Base-by-base conservation (phyloP, 257 asterid genomes). In the Anisodus acutangulus region DNA sequence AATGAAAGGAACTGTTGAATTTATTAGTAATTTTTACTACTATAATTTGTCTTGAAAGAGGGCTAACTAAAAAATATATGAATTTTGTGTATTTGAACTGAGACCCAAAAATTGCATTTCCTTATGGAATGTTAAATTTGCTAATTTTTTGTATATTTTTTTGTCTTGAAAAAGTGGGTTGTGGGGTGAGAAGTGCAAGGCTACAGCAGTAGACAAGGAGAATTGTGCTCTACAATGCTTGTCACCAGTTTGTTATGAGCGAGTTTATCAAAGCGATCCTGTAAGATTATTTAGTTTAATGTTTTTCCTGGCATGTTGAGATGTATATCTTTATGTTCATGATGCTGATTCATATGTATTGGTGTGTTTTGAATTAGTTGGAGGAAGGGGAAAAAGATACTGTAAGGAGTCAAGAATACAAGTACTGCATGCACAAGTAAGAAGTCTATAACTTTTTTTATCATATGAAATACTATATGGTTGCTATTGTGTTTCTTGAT, bases 371-470 rank as follows among this genome's bases (percentile, higher is more conserved):
- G 85, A 63, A 83, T 64, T 79, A 96, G 98, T 85, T 96, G 97
- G 98, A 92, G 91, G 98, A 94, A 88, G 99, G 99, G 83, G 99
- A 96, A 89, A 94, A 90, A 79, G 98, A 96, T 84, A 86, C 84
- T 39, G 53, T 88, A 66, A 92, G 99, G 90, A 91, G 92, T 83
- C 92, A 94, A 53, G 99, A 94, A 87, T 94, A 91, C 91, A 96
- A 96, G 89, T 96, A 94, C 86, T 96, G 99, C 88, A 91, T 94
- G 98, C 93, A 96, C 93, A 93, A 90, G 99, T 96, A 91, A 88
- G 86, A 64, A 3, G 57, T 13, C 47, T 60, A 26, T 19, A 41
- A 5, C 4, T 1, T 26, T 49, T 17, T 2, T 6, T 60, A 45
- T 60, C 2, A 1, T n/a, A n/a, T 43, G 69, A 81, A 31, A 81